Evolutionary conservation across 192 early-diverging fungal species (phyloP).

Genomic region (Coemansia sp.): DNA sequence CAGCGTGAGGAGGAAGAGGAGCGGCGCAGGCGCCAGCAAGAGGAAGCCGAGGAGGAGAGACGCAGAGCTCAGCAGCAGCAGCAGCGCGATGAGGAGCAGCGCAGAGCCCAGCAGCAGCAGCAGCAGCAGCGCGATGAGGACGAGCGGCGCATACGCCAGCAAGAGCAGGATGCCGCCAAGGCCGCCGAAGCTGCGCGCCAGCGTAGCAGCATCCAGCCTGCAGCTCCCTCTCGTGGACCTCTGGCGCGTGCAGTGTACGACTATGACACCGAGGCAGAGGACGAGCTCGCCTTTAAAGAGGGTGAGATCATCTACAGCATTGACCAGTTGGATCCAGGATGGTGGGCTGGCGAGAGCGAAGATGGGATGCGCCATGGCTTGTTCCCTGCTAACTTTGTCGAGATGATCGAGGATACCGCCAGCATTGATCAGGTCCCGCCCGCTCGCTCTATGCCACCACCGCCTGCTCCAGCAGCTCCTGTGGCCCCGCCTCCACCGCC

Average conservation of each 20-base stretch:
- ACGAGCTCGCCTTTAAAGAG: slow-evolving; percentile 85
- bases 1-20: slow-evolving; percentile 22
- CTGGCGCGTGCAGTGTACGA: slow-evolving; percentile 69
- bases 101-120: slow-evolving; percentile 18
- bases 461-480: slow-evolving; percentile 12
- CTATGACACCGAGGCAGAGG: slow-evolving; percentile 77
- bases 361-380: slow-evolving; percentile 75
- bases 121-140: slow-evolving; percentile 18
- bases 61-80: slow-evolving; percentile 11
- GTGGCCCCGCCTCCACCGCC: slow-evolving; percentile 17
- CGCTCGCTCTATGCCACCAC: slow-evolving; percentile 1
- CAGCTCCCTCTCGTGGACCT: slow-evolving; percentile 12
- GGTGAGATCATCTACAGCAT: slow-evolving; percentile 82
- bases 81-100: slow-evolving; percentile 46
- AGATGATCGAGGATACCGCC: slow-evolving; percentile 51
- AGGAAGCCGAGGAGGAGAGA: slow-evolving; percentile 35
- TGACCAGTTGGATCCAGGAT: slow-evolving; percentile 84
- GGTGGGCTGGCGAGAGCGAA: slow-evolving; percentile 88
- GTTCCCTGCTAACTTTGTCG: slow-evolving; percentile 81
- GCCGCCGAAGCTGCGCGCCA: not conserved
- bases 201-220: slow-evolving; percentile 14
- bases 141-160: slow-evolving; percentile 8
- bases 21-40: slow-evolving; percentile 24
- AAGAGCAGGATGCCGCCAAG: slow-evolving; percentile 14
- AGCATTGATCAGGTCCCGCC: not conserved